These are phyloP conservation scores for Candida endomychidarum DNA, from an alignment of 805 yeast genomes.

Conservation along the genomic window DNA sequence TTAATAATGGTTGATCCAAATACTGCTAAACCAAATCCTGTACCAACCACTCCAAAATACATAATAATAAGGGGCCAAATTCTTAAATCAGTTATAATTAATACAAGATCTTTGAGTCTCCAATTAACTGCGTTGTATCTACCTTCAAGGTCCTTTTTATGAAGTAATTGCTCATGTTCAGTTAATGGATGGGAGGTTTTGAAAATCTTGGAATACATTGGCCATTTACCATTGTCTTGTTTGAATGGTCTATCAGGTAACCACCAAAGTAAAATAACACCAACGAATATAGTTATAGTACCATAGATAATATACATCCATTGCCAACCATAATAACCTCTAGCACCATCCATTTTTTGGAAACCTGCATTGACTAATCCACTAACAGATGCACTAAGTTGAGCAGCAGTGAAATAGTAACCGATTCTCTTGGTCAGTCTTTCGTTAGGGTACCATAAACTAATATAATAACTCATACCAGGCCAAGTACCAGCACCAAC, in stretches of 20 bases:
- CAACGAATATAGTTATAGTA: constrained; percentile 59
- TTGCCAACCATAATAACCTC: constrained; percentile 80
- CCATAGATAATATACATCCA: constrained; percentile 86
- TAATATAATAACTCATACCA: constrained; percentile 79
- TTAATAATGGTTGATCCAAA: constrained; percentile 78
- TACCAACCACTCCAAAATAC: constrained; percentile 92
- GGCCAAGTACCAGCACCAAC: constrained; percentile 92
- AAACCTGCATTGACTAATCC: constrained; percentile 87
- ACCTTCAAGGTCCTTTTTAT: constrained; percentile 56
- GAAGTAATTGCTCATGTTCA: constrained; percentile 52
- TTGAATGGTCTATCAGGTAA: constrained; percentile 72
- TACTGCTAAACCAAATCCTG: constrained; percentile 84
- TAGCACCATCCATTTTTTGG: constrained; percentile 72
- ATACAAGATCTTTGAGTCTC: constrained; percentile 57
- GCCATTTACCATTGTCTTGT: constrained; percentile 11
- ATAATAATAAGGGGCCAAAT: constrained; percentile 80
- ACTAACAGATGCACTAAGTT: constrained; percentile 84
- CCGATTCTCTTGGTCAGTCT: constrained; percentile 79
- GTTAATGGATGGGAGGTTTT: constrained; percentile 50
- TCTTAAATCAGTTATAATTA: constrained; percentile 59
- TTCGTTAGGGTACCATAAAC: constrained; percentile 82
- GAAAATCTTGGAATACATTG: constrained; percentile 20
- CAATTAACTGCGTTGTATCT: constrained; percentile 51
- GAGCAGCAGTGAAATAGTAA: constrained; percentile 89
- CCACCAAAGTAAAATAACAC: constrained; percentile 74